Evolutionary conservation across 768 basidiomycete species (phyloP).

Genomic region (Coprinopsis cinerea): DNA sequence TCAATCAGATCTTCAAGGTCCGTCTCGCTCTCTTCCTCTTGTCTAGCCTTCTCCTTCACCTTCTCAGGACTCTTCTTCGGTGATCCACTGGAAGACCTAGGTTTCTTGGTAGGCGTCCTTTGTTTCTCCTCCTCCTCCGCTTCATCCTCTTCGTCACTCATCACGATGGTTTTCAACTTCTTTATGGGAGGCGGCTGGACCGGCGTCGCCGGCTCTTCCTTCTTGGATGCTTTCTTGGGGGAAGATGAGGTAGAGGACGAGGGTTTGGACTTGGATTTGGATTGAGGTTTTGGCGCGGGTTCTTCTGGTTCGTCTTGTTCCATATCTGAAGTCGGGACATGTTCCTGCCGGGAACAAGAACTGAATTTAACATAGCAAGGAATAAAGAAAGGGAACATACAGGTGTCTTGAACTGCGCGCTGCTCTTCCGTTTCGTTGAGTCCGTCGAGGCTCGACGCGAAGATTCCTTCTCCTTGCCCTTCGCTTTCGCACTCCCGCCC

Average conservation of each 20-base stretch:
- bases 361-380: neutral
- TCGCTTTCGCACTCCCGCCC: constrained; percentile 7
- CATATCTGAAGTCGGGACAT: constrained; percentile 35
- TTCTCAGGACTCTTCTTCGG: neutral
- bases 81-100: neutral
- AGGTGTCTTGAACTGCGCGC: constrained; percentile 31
- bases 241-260: neutral
- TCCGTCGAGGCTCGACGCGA: too few species aligned
- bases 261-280: neutral
- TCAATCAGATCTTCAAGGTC: constrained; percentile 57
- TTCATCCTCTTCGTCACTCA: constrained; percentile 4
- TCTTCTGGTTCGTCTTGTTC: neutral
- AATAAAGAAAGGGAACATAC: constrained; percentile 18
- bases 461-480: constrained; percentile 2
- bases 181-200: neutral
- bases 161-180: neutral
- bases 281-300: neutral
- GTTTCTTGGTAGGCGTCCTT: neutral
- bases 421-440: constrained; percentile 13
- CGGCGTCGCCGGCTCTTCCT: too few species aligned
- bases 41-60: too few species aligned
- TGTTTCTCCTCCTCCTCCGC: neutral
- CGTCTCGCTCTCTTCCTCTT: constrained; percentile 41
- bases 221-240: neutral
- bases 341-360: constrained; percentile 12